Evolutionary conservation across 2,329 filamentous ascomycete species (phyloP).

Genomic region (Tolypocladium nubicola): DNA sequence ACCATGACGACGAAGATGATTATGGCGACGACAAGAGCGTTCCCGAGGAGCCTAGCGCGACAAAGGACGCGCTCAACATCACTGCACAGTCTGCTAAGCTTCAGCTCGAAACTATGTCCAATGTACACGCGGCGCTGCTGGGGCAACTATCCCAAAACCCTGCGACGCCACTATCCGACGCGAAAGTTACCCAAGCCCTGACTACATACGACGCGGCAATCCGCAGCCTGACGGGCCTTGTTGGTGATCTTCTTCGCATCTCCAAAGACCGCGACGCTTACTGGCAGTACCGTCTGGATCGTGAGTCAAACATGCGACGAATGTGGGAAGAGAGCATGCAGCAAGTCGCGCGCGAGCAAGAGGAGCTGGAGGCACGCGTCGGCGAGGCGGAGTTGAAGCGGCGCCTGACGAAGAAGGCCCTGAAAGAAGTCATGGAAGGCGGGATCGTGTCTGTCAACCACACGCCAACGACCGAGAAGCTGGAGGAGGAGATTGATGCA

Average conservation of each 20-base stretch:
- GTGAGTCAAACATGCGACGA: conserved; percentile 80
- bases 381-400: conserved; percentile 86
- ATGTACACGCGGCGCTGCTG: conserved; percentile 75
- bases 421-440: conserved; percentile 71
- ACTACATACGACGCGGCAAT: conserved; percentile 84
- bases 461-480: conserved; percentile 15
- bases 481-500: conserved; percentile 20
- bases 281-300: conserved; percentile 91
- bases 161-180: conserved; percentile 61
- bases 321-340: conserved; percentile 99
- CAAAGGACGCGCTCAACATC: conserved; percentile 92
- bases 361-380: conserved; percentile 77
- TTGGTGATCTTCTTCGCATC: conserved; percentile 83
- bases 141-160: conserved; percentile 58
- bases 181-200: conserved; percentile 65
- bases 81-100: conserved; percentile 90
- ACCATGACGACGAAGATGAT: conserved; percentile 57
- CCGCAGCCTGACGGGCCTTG: conserved; percentile 71
- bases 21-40: conserved; percentile 66
- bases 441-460: conserved; percentile 23
- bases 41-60: conserved; percentile 60
- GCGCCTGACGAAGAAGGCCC: conserved; percentile 76
- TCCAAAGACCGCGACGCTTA: conserved; percentile 89
- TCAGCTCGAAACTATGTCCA: conserved; percentile 81
- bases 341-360: conserved; percentile 87